Base-by-base conservation (phyloP, 331 rosid species). In the Rhamnella rubrinervis region DNA sequence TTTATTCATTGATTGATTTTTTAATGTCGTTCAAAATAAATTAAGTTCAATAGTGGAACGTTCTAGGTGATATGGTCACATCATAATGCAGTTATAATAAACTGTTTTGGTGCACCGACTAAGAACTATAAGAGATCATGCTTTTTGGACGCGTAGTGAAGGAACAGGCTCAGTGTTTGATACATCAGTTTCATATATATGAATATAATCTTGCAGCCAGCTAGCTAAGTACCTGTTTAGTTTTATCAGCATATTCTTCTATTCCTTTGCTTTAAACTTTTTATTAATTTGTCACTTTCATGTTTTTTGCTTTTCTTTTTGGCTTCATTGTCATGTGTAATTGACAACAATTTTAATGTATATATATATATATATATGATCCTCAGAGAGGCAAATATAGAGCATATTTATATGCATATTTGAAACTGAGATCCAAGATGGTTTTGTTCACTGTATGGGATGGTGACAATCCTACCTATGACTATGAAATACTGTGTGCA, bases 21-120 rank as follows among this genome's bases (percentile, higher is more conserved):
- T 47, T 44, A 11, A 44, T 44, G 11, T 1, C 16, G 49, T 44
- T 11, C 47, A 1, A 44, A 44, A 44, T 41, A 25, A 40, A 19
- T 53, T 44, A 31, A 31, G 35, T 8, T 23, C 6, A 21, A 38
- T 4, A 52, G 41, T 61, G 50, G 70, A 63, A 67, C 31, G 61
- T 75, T 55, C 59, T 41, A 11, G 67, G 62, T 26, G 35, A 53
- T 31, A 62, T 26, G 35, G 39, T 31, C 35, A 31, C 4, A 63
- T 46, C 40, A 52, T n/a, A 13, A 13, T 16, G 40, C 15, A 6
- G 2, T 52, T 61, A 47, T 63, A 52, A 15, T 53, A 51, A n/a
- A 21, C 3, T 20, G 53, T 62, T 18, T 18, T 61, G 52, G 11
- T 50, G 62, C 63, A 18, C 63, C 69, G 76, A 63, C 76, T 63